Conservation (phyloP, 305 asterid species). For the Rubia tinctorum region DNA sequence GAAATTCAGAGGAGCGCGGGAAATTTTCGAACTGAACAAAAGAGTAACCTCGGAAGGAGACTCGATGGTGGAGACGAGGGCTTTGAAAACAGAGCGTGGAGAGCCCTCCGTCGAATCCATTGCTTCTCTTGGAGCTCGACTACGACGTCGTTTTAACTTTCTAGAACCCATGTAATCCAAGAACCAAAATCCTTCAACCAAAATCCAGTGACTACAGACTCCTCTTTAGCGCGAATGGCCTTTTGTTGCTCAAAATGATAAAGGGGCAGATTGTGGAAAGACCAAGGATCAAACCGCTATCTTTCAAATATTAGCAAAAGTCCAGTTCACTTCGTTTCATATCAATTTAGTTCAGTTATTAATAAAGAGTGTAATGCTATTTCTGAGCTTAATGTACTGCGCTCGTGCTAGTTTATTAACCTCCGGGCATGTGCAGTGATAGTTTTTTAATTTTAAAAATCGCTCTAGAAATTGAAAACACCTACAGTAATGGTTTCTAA, state of each 20-base stretch:
- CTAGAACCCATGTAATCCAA: conserved; percentile 7
- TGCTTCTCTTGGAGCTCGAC: neutral
- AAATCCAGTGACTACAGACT: neutral
- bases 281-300: neutral
- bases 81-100: conserved; percentile 7
- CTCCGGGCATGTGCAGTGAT: no score
- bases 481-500: no score
- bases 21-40: neutral
- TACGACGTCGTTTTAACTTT: conserved; percentile 11
- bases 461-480: no score
- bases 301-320: no score
- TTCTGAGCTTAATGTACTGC: no score
- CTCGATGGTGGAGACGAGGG: conserved; percentile 17
- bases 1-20: neutral
- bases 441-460: no score
- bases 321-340: no score
- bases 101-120: conserved; percentile 1
- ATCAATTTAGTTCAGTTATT: no score
- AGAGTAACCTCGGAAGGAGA: conserved; percentile 22
- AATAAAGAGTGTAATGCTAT: no score
- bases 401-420: no score
- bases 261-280: neutral
- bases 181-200: neutral
- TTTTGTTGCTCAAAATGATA: neutral
- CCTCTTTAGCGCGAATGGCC: neutral